phyloP scores from a whole-genome alignment of 1,284 basidiomycete species.

The Ganoderma lucidum region DNA sequence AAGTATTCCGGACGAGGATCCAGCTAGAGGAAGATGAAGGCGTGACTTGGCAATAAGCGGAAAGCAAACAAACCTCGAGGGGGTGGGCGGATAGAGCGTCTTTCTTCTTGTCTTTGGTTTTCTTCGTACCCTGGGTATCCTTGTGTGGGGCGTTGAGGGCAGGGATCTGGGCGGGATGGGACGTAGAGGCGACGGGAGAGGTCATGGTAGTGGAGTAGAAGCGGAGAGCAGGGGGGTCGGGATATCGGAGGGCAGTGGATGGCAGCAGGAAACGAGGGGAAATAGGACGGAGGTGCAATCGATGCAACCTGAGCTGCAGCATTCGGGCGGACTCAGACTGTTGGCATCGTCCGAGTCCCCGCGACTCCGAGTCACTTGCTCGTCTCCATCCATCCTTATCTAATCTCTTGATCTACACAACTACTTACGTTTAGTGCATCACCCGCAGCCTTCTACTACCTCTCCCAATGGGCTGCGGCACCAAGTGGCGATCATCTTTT shows the following conservation, averaged over 20 bases:
- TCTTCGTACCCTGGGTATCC: conserved; percentile 43
- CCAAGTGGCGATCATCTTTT: no score
- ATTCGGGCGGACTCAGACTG: conserved; percentile 15
- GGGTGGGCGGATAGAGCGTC: conserved; percentile 56
- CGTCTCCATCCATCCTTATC: conserved; percentile 2
- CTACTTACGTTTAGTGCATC: no score
- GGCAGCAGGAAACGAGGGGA: conserved; percentile 17
- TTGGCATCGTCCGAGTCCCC: conserved; percentile 25
- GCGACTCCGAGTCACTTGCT: conserved; percentile 28
- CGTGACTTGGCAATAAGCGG: not conserved
- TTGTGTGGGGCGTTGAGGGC: conserved; percentile 44
- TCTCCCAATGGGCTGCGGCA: no score
- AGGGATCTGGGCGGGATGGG: conserved; percentile 45
- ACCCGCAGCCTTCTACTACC: no score
- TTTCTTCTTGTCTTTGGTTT: conserved; percentile 52
- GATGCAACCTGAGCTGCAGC: conserved; percentile 29
- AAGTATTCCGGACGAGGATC: conserved; percentile 89
- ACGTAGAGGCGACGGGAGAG: conserved; percentile 48
- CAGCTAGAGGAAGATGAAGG: conserved; percentile 54
- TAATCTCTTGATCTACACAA: conserved; percentile 1
- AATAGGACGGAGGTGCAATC: conserved; percentile 28
- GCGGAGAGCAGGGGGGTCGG: conserved; percentile 11
- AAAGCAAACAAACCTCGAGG: conserved; percentile 60
- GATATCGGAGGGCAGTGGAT: conserved; percentile 9
- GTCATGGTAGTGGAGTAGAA: conserved; percentile 38